Conservation (phyloP, 495 filamentous ascomycete genomes). For the Neurospora terricola region DNA sequence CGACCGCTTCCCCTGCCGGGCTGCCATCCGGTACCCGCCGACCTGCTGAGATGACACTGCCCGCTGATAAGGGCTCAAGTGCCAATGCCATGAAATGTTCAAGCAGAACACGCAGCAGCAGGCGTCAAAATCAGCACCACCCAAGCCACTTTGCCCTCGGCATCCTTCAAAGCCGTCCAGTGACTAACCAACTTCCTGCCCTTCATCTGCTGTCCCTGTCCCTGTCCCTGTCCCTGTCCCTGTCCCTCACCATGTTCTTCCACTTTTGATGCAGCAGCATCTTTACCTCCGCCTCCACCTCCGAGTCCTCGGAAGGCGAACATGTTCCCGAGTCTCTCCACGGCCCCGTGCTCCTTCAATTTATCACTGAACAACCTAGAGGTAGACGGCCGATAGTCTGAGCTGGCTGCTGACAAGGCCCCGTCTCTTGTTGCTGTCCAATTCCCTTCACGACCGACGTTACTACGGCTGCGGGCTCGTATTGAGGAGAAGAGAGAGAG, state of each 20-base stretch:
- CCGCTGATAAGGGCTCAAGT: neutral
- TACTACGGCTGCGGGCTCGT: neutral
- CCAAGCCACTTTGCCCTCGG: slow-evolving; percentile 31
- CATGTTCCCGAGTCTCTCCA: slow-evolving; percentile 13
- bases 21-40: neutral
- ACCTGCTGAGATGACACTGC: neutral
- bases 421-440: neutral
- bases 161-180: slow-evolving; percentile 48
- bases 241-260: neutral
- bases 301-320: slow-evolving; percentile 1
- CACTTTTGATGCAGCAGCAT: neutral
- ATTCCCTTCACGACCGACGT: neutral
- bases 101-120: neutral
- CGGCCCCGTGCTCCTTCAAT: slow-evolving; percentile 17
- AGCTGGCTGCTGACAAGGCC: neutral
- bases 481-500: slow-evolving; percentile 12
- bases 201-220: slow-evolving; percentile 2
- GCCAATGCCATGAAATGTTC: neutral
- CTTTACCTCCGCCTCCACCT: neutral
- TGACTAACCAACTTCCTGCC: slow-evolving; percentile 38
- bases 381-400: neutral
- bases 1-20: neutral
- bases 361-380: slow-evolving; percentile 13
- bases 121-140: slow-evolving; percentile 36
- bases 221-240: neutral